These are phyloP conservation scores for Teratosphaeria zuluensis DNA, from an alignment of 2,329 filamentous ascomycete genomes.

Conservation along the genomic window DNA sequence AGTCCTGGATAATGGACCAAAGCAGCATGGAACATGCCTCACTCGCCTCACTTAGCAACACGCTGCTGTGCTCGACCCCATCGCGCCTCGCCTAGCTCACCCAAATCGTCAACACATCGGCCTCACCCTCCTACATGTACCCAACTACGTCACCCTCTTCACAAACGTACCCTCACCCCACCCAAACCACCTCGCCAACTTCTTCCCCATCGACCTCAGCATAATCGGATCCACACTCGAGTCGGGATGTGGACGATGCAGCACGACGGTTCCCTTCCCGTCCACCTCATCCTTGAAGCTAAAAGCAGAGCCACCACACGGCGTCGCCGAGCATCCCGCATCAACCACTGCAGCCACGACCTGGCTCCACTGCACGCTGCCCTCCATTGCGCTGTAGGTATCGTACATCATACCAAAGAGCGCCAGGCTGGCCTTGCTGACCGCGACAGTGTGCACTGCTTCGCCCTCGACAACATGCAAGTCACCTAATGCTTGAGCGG, in stretches of 20 bases:
- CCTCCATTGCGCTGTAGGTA: neutral
- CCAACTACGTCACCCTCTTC: constrained; percentile 1
- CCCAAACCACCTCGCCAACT: constrained; percentile 23
- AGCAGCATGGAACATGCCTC: too few relatives aligned
- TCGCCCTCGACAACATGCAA: too few relatives aligned
- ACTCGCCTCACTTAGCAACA: too few relatives aligned
- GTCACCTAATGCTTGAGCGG: too few relatives aligned
- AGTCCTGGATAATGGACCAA: too few relatives aligned
- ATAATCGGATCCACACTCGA: constrained; percentile 5
- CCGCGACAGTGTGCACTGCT: neutral
- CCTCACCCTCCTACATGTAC: neutral
- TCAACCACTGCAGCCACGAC: constrained; percentile 5
- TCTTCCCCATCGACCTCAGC: constrained; percentile 15
- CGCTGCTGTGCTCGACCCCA: too few relatives aligned
- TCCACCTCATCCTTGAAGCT: neutral
- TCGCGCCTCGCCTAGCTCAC: neutral
- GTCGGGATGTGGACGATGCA: constrained; percentile 8
- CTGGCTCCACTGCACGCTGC: constrained; percentile 1
- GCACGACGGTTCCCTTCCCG: neutral
- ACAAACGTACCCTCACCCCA: constrained; percentile 16
- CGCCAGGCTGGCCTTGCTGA: neutral
- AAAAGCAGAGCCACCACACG: constrained; percentile 4
- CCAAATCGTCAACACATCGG: neutral
- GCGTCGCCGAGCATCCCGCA: constrained; percentile 3
- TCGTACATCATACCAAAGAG: constrained; percentile 4